These are phyloP conservation scores for Barnettozyma sucrosica DNA, from an alignment of 805 yeast species.

Conservation along the genomic window DNA sequence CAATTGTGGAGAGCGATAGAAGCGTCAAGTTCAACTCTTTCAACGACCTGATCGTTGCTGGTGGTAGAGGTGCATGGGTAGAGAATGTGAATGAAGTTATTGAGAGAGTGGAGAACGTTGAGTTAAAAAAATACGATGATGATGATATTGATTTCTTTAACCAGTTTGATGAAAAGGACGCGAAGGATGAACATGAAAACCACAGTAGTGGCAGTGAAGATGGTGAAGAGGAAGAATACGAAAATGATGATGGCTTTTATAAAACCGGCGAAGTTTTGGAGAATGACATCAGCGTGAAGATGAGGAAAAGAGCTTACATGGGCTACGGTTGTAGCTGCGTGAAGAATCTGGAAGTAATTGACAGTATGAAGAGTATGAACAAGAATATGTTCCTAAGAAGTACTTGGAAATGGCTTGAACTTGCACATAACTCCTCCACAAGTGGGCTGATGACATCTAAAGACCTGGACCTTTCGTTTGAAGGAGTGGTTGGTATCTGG, in stretches of 20 bases:
- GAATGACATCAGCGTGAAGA: conserved; percentile 69
- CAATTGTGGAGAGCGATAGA: conserved; percentile 60
- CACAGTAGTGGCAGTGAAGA: conserved; percentile 3
- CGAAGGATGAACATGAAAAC: conserved; percentile 1
- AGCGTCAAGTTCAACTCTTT: conserved; percentile 59
- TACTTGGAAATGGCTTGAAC: conserved; percentile 88
- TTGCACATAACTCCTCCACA: conserved; percentile 59
- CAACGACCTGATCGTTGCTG: conserved; percentile 58
- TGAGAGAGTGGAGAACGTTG: conserved; percentile 18
- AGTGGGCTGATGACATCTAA: conserved; percentile 64
- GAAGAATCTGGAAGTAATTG: conserved; percentile 55
- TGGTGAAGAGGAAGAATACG: conserved; percentile 8
- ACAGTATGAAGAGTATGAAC: conserved; percentile 45
- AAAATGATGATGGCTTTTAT: conserved; percentile 23
- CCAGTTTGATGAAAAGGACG: conserved; percentile 4
- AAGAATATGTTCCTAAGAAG: conserved; percentile 54
- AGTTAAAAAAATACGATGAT: conserved; percentile 10
- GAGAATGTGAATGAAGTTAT: conserved; percentile 29
- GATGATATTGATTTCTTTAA: conserved; percentile 9
- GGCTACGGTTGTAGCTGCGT: conserved; percentile 72
- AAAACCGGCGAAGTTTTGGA: conserved; percentile 42
- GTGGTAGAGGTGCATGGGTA: conserved; percentile 47
- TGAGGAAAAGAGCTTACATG: conserved; percentile 61
- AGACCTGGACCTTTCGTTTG: conserved; percentile 73
- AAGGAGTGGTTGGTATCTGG: conserved; percentile 91